Evolutionary conservation across 2,329 filamentous ascomycete genomes (phyloP), one percentile per base, ranked within the genome.

Genomic region (Monosporascus sp.): DNA sequence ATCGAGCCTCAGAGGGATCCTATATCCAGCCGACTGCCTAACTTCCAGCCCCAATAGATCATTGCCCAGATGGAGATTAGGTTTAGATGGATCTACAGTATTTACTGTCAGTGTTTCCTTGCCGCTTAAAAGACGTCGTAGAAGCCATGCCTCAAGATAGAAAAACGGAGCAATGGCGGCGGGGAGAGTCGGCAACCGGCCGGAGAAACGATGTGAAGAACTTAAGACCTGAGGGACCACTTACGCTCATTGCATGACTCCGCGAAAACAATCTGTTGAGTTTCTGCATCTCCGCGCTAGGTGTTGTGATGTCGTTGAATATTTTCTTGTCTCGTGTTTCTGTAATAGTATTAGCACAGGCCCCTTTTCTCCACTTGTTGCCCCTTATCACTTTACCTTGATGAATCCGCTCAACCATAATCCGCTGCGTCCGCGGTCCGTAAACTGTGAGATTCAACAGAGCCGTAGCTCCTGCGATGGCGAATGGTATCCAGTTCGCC

Each of bases 231-330:
- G 2, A 25, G 43, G 22, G 7, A 24, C 24, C 25, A 24, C 43
- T 46, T 46, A 46, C 43, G 50, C 68, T 71, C 70, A 74, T 75
- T 20, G 72, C 71, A 51, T 75, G 73, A 7, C 63, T 66, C 1
- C 59, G 62, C 0, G 60, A 65, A 35, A 75, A 75, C 1, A 54
- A 55, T 54, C 57, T 69, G 17, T 67, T 70, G 1, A 66, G 50
- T 3, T 50, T 54, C 24, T 59, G 58, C 63, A 66, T 67, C 38
- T 67, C 65, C 0, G 55, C 54, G 31, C 59, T 66, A 0, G 38
- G 38, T 20, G 62, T 50, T 27, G 51, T 39, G 6, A 49, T 24
- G 1, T 39, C 47, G 18, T 15, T 51, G 2, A 52, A 46, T 7
- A 55, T 57, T 17, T 27, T 51, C 1, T 54, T 57, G 43, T 65